These are phyloP conservation scores for Candida maris DNA, from an alignment of 805 yeast species.

Conservation along the genomic window DNA sequence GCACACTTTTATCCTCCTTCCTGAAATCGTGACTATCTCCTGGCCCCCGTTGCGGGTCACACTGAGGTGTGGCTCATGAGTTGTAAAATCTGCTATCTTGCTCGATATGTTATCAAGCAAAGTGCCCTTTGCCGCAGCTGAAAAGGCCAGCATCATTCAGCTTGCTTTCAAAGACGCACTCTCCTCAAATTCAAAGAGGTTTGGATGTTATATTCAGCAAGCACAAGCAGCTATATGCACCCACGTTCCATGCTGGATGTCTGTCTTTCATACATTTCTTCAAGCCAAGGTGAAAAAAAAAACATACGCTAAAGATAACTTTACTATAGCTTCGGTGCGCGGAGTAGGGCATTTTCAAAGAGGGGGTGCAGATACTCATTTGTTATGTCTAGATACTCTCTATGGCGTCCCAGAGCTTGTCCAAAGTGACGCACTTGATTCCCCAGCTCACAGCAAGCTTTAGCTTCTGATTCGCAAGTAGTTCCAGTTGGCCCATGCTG, in stretches of 20 bases:
- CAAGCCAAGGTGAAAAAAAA: too few species aligned
- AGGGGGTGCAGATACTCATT: too few species aligned
- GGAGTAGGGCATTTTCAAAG: too few species aligned
- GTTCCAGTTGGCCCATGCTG: slow-evolving; percentile 6
- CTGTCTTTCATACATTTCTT: too few species aligned
- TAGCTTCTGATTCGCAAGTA: slow-evolving; percentile 19
- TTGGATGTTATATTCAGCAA: too few species aligned
- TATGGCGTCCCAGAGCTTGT: slow-evolving; percentile 10
- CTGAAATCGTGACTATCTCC: slow-evolving; percentile 25
- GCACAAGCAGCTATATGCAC: too few species aligned
- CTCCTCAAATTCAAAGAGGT: too few species aligned
- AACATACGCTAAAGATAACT: too few species aligned
- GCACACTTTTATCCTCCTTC: slow-evolving; percentile 19
- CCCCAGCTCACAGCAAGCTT: slow-evolving; percentile 26
- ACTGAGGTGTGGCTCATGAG: slow-evolving; percentile 18
- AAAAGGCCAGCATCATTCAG: not conserved
- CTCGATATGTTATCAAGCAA: slow-evolving; percentile 9
- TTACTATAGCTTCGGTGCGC: too few species aligned
- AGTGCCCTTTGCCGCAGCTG: not conserved
- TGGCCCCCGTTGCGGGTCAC: slow-evolving; percentile 24
- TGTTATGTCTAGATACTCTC: slow-evolving; percentile 1
- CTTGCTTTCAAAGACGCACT: too few species aligned
- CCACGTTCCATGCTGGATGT: too few species aligned
- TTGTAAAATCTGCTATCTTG: slow-evolving; percentile 12
- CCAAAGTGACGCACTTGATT: slow-evolving; percentile 11